phyloP scores from a whole-genome alignment of 305 asterid species.

The Rubia balearica region DNA sequence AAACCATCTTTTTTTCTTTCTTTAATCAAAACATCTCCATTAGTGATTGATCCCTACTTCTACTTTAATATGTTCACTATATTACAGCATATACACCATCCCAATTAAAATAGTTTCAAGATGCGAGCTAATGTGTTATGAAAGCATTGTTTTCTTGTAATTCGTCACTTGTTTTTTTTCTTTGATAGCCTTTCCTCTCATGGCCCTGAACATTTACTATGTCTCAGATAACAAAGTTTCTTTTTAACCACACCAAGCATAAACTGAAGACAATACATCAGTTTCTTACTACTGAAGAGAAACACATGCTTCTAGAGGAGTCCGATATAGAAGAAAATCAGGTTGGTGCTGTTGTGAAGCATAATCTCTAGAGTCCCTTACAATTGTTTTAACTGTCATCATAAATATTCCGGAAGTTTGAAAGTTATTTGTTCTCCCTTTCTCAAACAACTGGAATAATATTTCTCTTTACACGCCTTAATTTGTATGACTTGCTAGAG shows the following conservation, averaged over 20 bases:
- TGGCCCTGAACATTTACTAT: not conserved
- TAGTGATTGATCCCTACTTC: too few species aligned
- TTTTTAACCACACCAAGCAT: slow-evolving; percentile 72
- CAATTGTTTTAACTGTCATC: not conserved
- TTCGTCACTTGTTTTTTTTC: not conserved
- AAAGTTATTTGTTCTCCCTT: not conserved
- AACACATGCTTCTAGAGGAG: slow-evolving; percentile 49
- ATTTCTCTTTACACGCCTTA: not conserved
- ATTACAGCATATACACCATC: too few species aligned
- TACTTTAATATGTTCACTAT: too few species aligned
- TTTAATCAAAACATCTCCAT: too few species aligned
- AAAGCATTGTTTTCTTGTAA: too few species aligned
- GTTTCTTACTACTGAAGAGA: slow-evolving; percentile 54
- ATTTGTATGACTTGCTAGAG: not conserved
- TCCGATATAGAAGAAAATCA: slow-evolving; percentile 62
- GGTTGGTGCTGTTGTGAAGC: slow-evolving; percentile 31
- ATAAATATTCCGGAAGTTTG: not conserved
- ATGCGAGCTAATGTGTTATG: too few species aligned
- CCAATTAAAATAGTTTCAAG: too few species aligned
- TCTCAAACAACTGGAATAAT: not conserved
- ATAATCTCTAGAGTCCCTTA: not conserved
- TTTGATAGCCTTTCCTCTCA: too few species aligned
- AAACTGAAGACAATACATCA: slow-evolving; percentile 74
- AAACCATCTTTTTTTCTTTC: too few species aligned
- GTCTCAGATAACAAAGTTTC: slow-evolving; percentile 72